A percentile compares a stretch with the other conserved stretches of the same genome.
Evolutionary conservation across 495 filamentous ascomycete genomes (phyloP).

Genomic region (Aspergillus baeticus): DNA sequence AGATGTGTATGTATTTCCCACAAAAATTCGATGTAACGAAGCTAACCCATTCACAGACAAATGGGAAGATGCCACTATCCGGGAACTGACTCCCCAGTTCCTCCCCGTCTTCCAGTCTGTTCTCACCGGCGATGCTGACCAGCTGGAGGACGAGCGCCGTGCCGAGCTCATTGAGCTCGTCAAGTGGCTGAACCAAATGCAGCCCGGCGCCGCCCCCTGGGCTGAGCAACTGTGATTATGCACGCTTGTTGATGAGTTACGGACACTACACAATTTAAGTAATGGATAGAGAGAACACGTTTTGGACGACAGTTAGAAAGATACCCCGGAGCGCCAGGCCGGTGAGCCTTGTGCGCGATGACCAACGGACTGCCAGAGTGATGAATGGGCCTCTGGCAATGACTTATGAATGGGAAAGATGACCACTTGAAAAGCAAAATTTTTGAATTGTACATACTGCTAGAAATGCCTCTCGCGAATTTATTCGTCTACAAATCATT

Average conservation of each 20-base stretch:
- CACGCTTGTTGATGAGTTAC: conserved; percentile 8
- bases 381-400: conserved; percentile 26
- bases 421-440: conserved; percentile 32
- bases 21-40: not conserved
- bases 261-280: conserved; percentile 8
- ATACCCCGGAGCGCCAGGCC: conserved; percentile 36
- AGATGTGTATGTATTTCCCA: conserved; percentile 65
- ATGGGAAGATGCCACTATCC: conserved; percentile 67
- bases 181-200: conserved; percentile 63
- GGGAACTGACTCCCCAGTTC: conserved; percentile 72
- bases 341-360: conserved; percentile 10
- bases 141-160: conserved; percentile 80
- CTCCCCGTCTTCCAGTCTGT: conserved; percentile 80
- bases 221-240: conserved; percentile 41
- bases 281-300: conserved; percentile 39
- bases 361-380: conserved; percentile 12
- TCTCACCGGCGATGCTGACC: conserved; percentile 73
- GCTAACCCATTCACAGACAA: conserved; percentile 55
- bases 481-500: not conserved
- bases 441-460: conserved; percentile 22
- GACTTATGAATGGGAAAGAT: conserved; percentile 31
- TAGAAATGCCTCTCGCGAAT: not conserved
- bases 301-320: conserved; percentile 39
- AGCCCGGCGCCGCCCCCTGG: conserved; percentile 44
- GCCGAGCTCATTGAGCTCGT: conserved; percentile 67